phyloP scores from a whole-genome alignment of 2,329 filamentous ascomycete species.

The Drechmeria coniospora region DNA sequence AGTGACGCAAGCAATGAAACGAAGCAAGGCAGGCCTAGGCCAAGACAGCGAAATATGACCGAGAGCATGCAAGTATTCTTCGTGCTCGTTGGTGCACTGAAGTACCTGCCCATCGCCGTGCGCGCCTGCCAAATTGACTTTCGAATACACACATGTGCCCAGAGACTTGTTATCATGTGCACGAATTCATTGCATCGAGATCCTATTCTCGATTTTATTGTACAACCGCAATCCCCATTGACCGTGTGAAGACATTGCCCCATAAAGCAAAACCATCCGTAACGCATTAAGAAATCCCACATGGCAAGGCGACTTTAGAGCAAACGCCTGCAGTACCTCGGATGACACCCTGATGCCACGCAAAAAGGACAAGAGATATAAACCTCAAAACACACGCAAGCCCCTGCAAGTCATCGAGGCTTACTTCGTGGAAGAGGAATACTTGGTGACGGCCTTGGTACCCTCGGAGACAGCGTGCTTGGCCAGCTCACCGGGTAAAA shows the following conservation, averaged over 20 bases:
- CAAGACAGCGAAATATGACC: constrained; percentile 10
- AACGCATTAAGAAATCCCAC: constrained; percentile 56
- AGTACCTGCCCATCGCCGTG: not conserved
- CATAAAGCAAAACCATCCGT: constrained; percentile 53
- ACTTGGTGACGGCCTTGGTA: constrained; percentile 99
- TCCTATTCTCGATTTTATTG: constrained; percentile 53
- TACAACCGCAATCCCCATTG: constrained; percentile 57
- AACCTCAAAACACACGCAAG: constrained; percentile 43
- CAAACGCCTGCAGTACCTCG: constrained; percentile 29
- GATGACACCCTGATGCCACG: constrained; percentile 43
- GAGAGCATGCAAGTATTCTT: not conserved
- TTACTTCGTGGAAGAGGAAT: constrained; percentile 99
- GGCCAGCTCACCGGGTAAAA: constrained; percentile 94
- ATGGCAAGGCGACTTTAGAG: constrained; percentile 9
- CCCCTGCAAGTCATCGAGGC: constrained; percentile 24
- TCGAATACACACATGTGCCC: not conserved
- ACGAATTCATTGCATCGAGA: constrained; percentile 48
- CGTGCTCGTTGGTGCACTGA: not conserved
- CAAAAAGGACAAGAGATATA: constrained; percentile 31
- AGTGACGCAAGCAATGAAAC: constrained; percentile 76
- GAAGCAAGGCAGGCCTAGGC: constrained; percentile 71
- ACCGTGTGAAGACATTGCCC: constrained; percentile 56
- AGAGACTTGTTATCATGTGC: constrained; percentile 30
- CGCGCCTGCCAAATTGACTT: not conserved
- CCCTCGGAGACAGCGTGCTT: constrained; percentile 99